Evolutionary conservation across 1,284 basidiomycete species (phyloP).

Genomic region (Phlebopus sp.): DNA sequence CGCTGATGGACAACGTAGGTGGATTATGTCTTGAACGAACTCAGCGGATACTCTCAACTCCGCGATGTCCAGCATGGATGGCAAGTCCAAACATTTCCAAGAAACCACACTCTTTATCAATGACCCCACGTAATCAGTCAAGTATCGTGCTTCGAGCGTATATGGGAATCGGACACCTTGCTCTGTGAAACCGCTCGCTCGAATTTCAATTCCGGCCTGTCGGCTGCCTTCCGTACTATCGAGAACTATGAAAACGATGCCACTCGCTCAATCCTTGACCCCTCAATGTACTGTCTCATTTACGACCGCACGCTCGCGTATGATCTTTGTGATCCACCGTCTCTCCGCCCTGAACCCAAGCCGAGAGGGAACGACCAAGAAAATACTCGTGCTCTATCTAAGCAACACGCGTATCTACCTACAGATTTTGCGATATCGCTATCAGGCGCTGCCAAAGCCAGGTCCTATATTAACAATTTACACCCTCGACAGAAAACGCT

Average conservation of each 20-base stretch:
- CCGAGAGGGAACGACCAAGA: slow-evolving; percentile 35
- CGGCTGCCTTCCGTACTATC: slow-evolving; percentile 21
- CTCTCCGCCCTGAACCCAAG: slow-evolving; percentile 27
- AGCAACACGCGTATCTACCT: slow-evolving; percentile 43
- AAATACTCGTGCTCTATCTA: slow-evolving; percentile 39
- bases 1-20: slow-evolving; percentile 30
- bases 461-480: slow-evolving; percentile 57
- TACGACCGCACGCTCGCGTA: slow-evolving; percentile 43
- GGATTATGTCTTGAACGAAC: slow-evolving; percentile 49
- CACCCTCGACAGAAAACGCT: slow-evolving; percentile 36
- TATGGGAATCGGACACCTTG: slow-evolving; percentile 46
- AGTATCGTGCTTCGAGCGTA: slow-evolving; percentile 53
- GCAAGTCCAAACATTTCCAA: slow-evolving; percentile 25
- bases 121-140: slow-evolving; percentile 33
- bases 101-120: background rate
- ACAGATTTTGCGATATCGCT: slow-evolving; percentile 41
- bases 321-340: slow-evolving; percentile 10
- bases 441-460: slow-evolving; percentile 32
- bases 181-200: slow-evolving; percentile 16
- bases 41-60: too few relatives aligned
- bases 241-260: slow-evolving; percentile 22
- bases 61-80: too few relatives aligned
- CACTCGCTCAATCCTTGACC: slow-evolving; percentile 38
- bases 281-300: slow-evolving; percentile 40
- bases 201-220: slow-evolving; percentile 22